Evolutionary conservation across 768 basidiomycete species (phyloP), one percentile per base, ranked within the genome.

Genomic region (Calocera cornea): DNA sequence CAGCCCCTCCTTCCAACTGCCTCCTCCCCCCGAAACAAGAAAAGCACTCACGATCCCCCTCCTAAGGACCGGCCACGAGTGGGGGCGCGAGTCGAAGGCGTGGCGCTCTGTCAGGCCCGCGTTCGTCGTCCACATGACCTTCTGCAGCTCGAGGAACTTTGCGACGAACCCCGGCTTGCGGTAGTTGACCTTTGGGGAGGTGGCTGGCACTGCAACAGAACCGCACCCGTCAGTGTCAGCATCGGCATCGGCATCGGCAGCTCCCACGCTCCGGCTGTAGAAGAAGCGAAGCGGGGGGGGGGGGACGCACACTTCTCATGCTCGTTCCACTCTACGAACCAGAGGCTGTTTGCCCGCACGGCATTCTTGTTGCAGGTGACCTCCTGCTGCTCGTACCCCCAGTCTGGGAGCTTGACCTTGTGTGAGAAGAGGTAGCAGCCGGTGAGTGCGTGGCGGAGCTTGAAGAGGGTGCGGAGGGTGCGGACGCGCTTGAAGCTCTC

Each of bases 291-390:
- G 41, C 19, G 19, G 44, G 14, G 24, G 36, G 41, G 24, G 31
- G 11, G 16, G 22, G 36, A 83, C 90, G 73, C 74, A 95, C 89
- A 76, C 64, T 82, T 80, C 0, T 84, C 81, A 74, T 98, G 93
- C 31, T 73, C 80, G 63, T 89, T 83, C 1, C 93, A 97, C 80
- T 99, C 97, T 44, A 97, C 79, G 72, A 84, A 92, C 97, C 97
- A 98, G 69, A 98, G 74, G 34, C 93, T 94, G 76, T 98, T 98
- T 1, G 82, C 83, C 75, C 79, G 83, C 29, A 88, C 88, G 14
- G 97, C 95, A 72, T 98, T 95, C 82, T 94, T 98, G 78, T 99
- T 99, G 77, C 97, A 99, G 0, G 97, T 98, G 65, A 99, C 97
- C 74, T 99, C 97, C 75, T 99, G 97, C 76, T 99, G 97, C 74